These are phyloP conservation scores for Penicillium brasilianum DNA, from an alignment of 2,329 filamentous ascomycete genomes.

Conservation along the genomic window DNA sequence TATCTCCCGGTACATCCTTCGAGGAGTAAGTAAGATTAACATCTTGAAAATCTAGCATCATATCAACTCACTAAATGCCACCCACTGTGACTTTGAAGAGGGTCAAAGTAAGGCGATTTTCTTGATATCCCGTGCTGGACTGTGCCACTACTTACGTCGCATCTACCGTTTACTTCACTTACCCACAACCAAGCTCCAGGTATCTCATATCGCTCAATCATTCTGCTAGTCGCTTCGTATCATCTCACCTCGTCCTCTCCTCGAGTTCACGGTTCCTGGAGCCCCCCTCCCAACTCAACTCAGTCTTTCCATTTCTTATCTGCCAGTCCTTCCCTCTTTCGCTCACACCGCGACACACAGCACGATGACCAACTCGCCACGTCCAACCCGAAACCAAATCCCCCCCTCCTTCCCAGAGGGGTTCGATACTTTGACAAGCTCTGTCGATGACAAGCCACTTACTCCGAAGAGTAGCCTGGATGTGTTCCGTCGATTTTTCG, in stretches of 20 bases:
- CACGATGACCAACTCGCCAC: not conserved
- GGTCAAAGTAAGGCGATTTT: no score
- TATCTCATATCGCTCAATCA: no score
- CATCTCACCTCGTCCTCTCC: not conserved
- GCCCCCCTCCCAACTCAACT: not conserved
- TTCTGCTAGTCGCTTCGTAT: not conserved
- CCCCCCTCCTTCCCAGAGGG: not conserved
- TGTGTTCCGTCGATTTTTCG: slow-evolving; percentile 31
- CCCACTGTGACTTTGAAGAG: no score
- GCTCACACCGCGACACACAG: not conserved
- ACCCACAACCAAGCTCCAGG: not conserved
- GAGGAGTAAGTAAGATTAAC: no score
- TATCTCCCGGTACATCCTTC: no score
- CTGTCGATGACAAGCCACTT: slow-evolving; percentile 10
- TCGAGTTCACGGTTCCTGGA: not conserved
- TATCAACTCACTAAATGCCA: no score
- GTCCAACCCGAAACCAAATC: not conserved
- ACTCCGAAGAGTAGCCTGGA: slow-evolving; percentile 19
- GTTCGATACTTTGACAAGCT: not conserved
- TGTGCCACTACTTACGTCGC: not conserved
- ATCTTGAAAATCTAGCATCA: no score
- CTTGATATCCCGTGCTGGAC: no score
- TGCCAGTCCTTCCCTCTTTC: no score
- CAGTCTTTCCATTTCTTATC: not conserved
- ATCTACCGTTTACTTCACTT: not conserved